phyloP scores from a whole-genome alignment of 73 alveolate genomes.

The Symbiodinium pilosum region DNA sequence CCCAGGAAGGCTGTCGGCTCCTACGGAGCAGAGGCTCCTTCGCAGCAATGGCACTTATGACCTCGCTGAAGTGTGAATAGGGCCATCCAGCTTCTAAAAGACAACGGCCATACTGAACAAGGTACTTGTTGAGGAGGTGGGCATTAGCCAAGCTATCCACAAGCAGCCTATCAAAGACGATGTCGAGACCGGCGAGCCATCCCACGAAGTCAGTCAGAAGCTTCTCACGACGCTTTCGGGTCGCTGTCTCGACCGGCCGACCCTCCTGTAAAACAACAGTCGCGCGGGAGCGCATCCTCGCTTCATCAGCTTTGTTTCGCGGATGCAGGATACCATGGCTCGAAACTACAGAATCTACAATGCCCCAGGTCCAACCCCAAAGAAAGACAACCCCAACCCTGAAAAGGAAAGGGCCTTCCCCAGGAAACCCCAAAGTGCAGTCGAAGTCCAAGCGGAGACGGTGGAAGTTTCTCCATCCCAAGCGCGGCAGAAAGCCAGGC shows the following conservation, averaged over 20 bases:
- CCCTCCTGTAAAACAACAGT: background rate
- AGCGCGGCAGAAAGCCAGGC: background rate
- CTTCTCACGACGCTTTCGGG: background rate
- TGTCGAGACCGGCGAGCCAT: background rate
- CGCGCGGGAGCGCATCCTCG: background rate
- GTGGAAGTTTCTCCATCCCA: background rate
- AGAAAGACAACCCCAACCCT: background rate
- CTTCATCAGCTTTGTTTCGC: background rate
- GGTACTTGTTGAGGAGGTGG: background rate
- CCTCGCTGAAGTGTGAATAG: background rate
- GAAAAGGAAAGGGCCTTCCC: conserved; percentile 18
- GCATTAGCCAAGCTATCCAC: background rate
- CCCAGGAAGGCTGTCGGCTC: background rate
- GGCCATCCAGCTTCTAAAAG: background rate
- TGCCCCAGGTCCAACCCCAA: background rate
- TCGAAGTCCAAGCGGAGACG: background rate
- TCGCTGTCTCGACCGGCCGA: background rate
- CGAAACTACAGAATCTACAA: background rate
- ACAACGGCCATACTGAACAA: background rate
- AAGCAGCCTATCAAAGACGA: background rate
- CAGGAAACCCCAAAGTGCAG: conserved; percentile 30
- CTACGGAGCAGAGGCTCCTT: background rate
- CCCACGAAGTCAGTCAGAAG: background rate
- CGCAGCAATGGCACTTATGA: background rate
- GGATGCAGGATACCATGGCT: conserved; percentile 23